phyloP scores from a whole-genome alignment of 208 protist genomes.

The Crithidia brevicula region DNA sequence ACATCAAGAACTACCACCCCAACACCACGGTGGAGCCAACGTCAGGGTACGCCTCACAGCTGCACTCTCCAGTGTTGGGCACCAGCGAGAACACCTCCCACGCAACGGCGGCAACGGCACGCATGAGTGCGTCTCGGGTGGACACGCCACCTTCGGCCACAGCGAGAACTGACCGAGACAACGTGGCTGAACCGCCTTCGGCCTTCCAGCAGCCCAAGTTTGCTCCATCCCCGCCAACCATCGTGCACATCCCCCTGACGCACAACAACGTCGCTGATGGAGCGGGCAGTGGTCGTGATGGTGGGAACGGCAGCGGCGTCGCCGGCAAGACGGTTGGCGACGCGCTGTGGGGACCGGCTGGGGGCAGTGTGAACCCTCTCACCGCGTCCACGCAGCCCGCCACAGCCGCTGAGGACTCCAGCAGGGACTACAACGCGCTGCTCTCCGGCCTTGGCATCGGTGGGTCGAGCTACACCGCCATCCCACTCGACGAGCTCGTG shows the following conservation, averaged over 20 bases:
- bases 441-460: slow-evolving; percentile 38
- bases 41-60: not conserved
- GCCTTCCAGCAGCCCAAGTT: slow-evolving; percentile 12
- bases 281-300: not conserved
- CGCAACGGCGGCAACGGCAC: not conserved
- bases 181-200: too few relatives aligned
- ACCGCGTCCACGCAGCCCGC: slow-evolving; percentile 1
- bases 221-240: slow-evolving; percentile 24
- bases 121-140: not conserved
- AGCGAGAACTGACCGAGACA: too few relatives aligned
- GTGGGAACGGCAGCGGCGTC: too few relatives aligned
- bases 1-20: slow-evolving; percentile 19
- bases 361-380: slow-evolving; percentile 4
- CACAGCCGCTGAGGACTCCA: not conserved
- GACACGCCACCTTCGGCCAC: not conserved
- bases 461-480: slow-evolving; percentile 29
- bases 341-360: slow-evolving; percentile 23
- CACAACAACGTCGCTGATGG: not conserved
- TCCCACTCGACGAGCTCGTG: slow-evolving; percentile 21
- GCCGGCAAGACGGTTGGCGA: slow-evolving; percentile 13
- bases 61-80: not conserved
- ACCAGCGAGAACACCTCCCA: not conserved
- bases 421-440: slow-evolving; percentile 28
- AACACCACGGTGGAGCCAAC: slow-evolving; percentile 5
- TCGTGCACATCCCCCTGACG: slow-evolving; percentile 37